A percentile compares a stretch with the other conserved stretches of the same genome.
Conservation (phyloP, 2,329 filamentous ascomycete species). For the Huntiella omanensis region DNA sequence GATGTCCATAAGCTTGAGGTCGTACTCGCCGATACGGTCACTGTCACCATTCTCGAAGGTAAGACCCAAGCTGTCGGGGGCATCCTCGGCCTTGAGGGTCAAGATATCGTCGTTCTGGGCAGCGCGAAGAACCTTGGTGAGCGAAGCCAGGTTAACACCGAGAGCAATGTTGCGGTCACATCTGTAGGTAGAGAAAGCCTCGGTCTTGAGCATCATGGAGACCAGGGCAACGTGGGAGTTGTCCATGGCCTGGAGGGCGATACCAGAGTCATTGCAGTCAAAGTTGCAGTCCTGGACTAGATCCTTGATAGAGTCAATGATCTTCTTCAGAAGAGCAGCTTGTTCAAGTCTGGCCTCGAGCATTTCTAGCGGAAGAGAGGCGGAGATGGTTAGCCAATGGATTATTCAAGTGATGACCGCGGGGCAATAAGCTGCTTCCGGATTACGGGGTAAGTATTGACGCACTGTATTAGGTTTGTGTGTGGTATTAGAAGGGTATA, state of each 20-base stretch:
- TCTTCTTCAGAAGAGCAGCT: conserved; percentile 88
- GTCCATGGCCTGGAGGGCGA: conserved; percentile 98
- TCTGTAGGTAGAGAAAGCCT: conserved; percentile 84
- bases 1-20: conserved; percentile 99
- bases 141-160: conserved; percentile 86
- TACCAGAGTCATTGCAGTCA: conserved; percentile 99
- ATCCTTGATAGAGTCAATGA: conserved; percentile 98
- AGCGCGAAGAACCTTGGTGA: conserved; percentile 92
- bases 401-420: not conserved
- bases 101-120: conserved; percentile 84
- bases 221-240: conserved; percentile 98
- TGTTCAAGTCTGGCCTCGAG: conserved; percentile 96
- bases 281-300: conserved; percentile 99
- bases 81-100: conserved; percentile 93
- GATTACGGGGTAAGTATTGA: not conserved
- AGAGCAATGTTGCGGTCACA: conserved; percentile 98
- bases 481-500: not conserved
- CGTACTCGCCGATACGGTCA: conserved; percentile 93
- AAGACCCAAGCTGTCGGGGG: conserved; percentile 86
- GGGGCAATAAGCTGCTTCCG: not conserved
- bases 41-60: conserved; percentile 79
- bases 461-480: conserved; percentile 7
- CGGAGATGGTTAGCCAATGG: conserved; percentile 2
- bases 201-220: conserved; percentile 95
- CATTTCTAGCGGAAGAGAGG: conserved; percentile 33